A percentile compares a stretch with the other conserved stretches of the same genome.
Evolutionary conservation across 2,329 filamentous ascomycete genomes (phyloP).

Genomic region (Diatrype stigma): DNA sequence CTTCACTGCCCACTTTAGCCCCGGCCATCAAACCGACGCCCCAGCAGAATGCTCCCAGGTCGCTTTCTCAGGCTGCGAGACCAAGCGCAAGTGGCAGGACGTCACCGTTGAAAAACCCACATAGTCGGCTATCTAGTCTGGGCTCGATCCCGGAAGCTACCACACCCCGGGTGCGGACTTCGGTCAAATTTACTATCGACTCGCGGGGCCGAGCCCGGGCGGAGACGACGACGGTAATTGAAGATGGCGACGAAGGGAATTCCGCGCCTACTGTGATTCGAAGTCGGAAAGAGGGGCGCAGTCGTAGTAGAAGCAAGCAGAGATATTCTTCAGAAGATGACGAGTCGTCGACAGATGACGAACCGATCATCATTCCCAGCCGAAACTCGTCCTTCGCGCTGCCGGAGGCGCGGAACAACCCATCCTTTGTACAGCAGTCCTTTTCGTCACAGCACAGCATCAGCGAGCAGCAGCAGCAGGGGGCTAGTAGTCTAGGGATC

Average conservation of each 20-base stretch:
- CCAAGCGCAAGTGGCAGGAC: slow-evolving; percentile 44
- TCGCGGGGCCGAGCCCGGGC: slow-evolving; percentile 56
- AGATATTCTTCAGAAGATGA: slow-evolving; percentile 47
- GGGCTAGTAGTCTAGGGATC: slow-evolving; percentile 38
- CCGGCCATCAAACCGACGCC: slow-evolving; percentile 38
- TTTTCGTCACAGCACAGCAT: slow-evolving; percentile 43
- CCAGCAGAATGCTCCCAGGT: slow-evolving; percentile 23
- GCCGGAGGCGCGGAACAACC: slow-evolving; percentile 49
- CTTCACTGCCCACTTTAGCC: slow-evolving; percentile 43
- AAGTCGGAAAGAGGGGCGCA: slow-evolving; percentile 13
- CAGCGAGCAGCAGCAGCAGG: slow-evolving; percentile 49
- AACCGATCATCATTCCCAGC: slow-evolving; percentile 62
- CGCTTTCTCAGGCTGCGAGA: slow-evolving; percentile 31
- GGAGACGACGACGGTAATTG: slow-evolving; percentile 44
- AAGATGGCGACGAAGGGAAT: slow-evolving; percentile 19
- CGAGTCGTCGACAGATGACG: slow-evolving; percentile 58
- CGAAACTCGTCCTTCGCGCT: slow-evolving; percentile 55
- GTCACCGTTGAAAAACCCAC: slow-evolving; percentile 51
- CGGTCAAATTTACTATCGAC: slow-evolving; percentile 61
- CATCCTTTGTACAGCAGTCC: slow-evolving; percentile 38
- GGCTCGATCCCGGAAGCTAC: slow-evolving; percentile 55
- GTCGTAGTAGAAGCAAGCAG: slow-evolving; percentile 19
- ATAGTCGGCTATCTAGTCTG: slow-evolving; percentile 46
- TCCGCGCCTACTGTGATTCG: slow-evolving; percentile 16
- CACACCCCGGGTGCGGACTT: slow-evolving; percentile 44